Evolutionary conservation across 495 filamentous ascomycete species (phyloP).

Genomic region (Umbilicaria muhlenbergii): DNA sequence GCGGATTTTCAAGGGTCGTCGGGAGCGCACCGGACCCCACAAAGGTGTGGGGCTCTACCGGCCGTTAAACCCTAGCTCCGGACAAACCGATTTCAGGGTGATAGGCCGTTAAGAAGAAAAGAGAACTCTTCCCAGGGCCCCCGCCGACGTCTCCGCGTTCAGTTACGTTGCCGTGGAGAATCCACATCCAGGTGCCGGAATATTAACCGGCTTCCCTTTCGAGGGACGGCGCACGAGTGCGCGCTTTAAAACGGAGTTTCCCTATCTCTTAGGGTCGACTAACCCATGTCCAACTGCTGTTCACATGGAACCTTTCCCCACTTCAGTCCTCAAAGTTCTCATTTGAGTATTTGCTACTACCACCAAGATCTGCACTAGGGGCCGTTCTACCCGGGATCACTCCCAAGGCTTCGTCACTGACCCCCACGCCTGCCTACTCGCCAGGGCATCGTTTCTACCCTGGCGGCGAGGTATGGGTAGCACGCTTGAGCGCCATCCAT

Average conservation of each 20-base stretch:
- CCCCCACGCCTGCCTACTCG: conserved; percentile 38
- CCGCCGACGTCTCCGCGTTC: conserved; percentile 47
- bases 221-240: conserved; percentile 39
- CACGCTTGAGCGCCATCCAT: conserved; percentile 53
- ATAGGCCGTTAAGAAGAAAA: conserved; percentile 49
- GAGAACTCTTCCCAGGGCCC: conserved; percentile 50
- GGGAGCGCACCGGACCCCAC: conserved; percentile 46
- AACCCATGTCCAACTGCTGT: conserved; percentile 55
- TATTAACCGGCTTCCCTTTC: conserved; percentile 60
- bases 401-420: conserved; percentile 47
- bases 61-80: conserved; percentile 16
- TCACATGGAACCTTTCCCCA: conserved; percentile 56
- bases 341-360: conserved; percentile 66
- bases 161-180: conserved; percentile 50
- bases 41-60: conserved; percentile 48
- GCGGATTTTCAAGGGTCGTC: conserved; percentile 57
- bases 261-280: conserved; percentile 54
- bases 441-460: conserved; percentile 41
- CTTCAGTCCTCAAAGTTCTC: conserved; percentile 59
- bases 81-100: conserved; percentile 25
- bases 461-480: conserved; percentile 47
- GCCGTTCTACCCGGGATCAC: conserved; percentile 51
- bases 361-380: conserved; percentile 60
- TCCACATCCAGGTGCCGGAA: conserved; percentile 52
- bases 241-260: conserved; percentile 47